Evolutionary conservation across 768 basidiomycete genomes (phyloP).

Genomic region (Mycena olivaceomarginata): DNA sequence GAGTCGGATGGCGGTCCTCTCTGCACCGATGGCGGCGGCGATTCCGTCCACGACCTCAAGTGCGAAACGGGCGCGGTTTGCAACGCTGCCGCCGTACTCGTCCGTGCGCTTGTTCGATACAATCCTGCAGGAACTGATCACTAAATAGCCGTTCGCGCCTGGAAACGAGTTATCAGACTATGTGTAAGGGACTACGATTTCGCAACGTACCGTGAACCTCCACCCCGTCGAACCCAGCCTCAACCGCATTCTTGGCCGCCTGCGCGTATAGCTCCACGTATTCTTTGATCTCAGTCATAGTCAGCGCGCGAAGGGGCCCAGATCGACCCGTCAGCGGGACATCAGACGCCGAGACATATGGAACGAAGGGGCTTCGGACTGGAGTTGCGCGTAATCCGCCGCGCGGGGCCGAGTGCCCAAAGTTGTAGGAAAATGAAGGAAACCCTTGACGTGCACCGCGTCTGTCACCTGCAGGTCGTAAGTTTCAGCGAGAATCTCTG

Average conservation of each 20-base stretch:
- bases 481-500: neutral
- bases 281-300: constrained; percentile 53
- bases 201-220: constrained; percentile 30
- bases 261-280: constrained; percentile 17
- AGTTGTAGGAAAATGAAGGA: constrained; percentile 66
- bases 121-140: constrained; percentile 67
- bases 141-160: constrained; percentile 53
- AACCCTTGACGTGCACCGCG: constrained; percentile 68
- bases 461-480: constrained; percentile 59
- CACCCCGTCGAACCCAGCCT: constrained; percentile 40
- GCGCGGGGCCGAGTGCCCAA: constrained; percentile 55
- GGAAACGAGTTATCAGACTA: neutral
- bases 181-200: neutral
- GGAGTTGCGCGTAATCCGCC: constrained; percentile 44
- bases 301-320: constrained; percentile 38
- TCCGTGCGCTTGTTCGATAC: constrained; percentile 51
- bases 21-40: constrained; percentile 60
- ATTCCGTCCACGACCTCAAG: constrained; percentile 66
- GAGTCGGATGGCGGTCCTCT: constrained; percentile 63
- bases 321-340: constrained; percentile 2
- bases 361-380: constrained; percentile 52
- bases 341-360: constrained; percentile 50
- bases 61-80: constrained; percentile 67
- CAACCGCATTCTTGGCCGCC: constrained; percentile 29
- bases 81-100: constrained; percentile 70